Conservation (phyloP, 345 rosid genomes). For the Geranium rotundifolium region DNA sequence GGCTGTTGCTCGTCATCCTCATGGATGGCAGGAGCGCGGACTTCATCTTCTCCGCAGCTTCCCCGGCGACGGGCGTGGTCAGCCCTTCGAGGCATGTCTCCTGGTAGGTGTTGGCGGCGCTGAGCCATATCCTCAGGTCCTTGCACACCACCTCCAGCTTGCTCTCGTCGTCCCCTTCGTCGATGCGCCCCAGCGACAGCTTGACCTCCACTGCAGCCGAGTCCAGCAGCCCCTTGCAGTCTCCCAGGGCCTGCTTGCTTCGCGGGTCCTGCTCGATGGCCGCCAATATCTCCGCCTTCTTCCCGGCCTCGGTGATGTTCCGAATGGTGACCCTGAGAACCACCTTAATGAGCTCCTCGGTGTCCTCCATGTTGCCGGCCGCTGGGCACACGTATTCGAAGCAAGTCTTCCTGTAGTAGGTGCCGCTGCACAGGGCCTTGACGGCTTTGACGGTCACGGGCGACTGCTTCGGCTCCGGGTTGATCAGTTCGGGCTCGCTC, state of each 20-base stretch:
- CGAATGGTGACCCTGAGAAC: conserved; percentile 21
- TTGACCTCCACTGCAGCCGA: conserved; percentile 22
- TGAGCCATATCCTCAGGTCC: conserved; percentile 25
- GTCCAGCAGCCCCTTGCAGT: conserved; percentile 28
- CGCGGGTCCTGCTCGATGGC: conserved; percentile 24
- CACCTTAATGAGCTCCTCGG: conserved; percentile 26
- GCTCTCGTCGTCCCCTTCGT: too few relatives aligned
- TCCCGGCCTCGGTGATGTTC: conserved; percentile 14
- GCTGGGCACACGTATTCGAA: conserved; percentile 16
- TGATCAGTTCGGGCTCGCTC: not conserved
- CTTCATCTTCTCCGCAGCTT: conserved; percentile 23
- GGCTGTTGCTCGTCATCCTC: conserved; percentile 26
- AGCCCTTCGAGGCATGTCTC: conserved; percentile 39
- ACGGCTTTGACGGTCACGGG: conserved; percentile 26
- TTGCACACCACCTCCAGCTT: too few relatives aligned
- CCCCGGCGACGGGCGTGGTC: conserved; percentile 20
- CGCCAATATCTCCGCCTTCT: conserved; percentile 16
- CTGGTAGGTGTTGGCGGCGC: conserved; percentile 30
- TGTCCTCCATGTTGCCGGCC: conserved; percentile 23
- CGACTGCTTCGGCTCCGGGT: not conserved
- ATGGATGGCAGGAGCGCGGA: conserved; percentile 15
- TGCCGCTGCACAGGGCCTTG: conserved; percentile 26
- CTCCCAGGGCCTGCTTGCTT: conserved; percentile 19
- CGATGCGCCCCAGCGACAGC: conserved; percentile 15
- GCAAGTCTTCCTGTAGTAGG: conserved; percentile 23